These are phyloP conservation scores for Candida sanyaensis DNA, from an alignment of 1,139 yeast genomes.

Conservation along the genomic window DNA sequence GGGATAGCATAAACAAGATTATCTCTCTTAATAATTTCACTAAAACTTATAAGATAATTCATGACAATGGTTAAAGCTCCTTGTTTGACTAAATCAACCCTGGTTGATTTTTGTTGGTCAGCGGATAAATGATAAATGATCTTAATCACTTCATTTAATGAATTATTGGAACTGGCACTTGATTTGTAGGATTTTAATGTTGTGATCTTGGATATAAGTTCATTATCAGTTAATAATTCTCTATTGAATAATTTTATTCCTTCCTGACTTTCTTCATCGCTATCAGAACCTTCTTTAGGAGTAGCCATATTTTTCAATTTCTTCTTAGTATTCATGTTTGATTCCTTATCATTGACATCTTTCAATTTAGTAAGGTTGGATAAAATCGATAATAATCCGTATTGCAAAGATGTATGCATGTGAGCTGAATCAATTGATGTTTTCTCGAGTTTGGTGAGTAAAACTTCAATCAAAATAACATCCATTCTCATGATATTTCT, in stretches of 20 bases:
- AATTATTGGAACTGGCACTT: constrained; percentile 12
- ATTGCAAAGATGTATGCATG: constrained; percentile 20
- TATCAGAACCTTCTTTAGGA: constrained; percentile 23
- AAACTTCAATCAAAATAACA: constrained; percentile 26
- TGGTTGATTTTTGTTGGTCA: constrained; percentile 25
- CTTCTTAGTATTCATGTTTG: constrained; percentile 21
- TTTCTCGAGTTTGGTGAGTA: constrained; percentile 14
- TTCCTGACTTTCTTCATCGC: constrained; percentile 23
- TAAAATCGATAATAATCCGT: constrained; percentile 41
- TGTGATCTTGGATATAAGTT: constrained; percentile 27
- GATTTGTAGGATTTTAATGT: constrained; percentile 24
- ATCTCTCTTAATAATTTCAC: constrained; percentile 22
- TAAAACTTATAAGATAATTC: constrained; percentile 36
- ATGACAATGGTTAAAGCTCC: constrained; percentile 44
- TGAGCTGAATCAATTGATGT: constrained; percentile 1
- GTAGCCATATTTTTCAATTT: constrained; percentile 37
- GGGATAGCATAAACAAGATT: constrained; percentile 23
- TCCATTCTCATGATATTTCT: constrained; percentile 35
- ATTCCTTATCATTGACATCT: constrained; percentile 16
- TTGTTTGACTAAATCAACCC: constrained; percentile 45
- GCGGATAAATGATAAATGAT: constrained; percentile 20
- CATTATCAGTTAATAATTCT: constrained; percentile 26
- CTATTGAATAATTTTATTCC: constrained; percentile 34
- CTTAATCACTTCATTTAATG: constrained; percentile 12
- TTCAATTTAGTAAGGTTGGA: constrained; percentile 37